Base-by-base conservation (phyloP, 2,329 filamentous ascomycete species). In the Diaporthe longicolla region DNA sequence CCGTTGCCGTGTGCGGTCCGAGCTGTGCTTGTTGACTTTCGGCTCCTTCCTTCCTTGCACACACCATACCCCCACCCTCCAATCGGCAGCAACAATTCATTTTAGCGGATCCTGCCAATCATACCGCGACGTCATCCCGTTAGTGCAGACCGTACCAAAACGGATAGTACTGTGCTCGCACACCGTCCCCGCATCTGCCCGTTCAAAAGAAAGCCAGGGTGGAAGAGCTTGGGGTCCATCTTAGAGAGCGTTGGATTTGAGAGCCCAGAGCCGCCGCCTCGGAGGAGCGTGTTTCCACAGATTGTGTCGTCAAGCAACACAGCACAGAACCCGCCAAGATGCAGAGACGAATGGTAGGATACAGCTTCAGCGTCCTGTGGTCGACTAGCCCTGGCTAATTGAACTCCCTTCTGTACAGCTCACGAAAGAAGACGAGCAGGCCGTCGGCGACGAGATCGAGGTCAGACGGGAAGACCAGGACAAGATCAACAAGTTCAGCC, bases 401-500 rank as follows among this genome's bases (percentile, higher is more conserved):
- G 7, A 43, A 10, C 0, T 37, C 13, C 13, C 24, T 54, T n/a
- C 4, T 45, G 43, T 32, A 32, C 81, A 98, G 97, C 93, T 99
- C 78, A 95, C 94, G 59, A 97, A 95, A 82, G 96, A 98, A 82
- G 96, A 98, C 80, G 97, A 99, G 84, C 93, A 92, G 74, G 88
- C 92, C 26, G 89, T 88, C 70, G 89, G 91, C 76, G 93, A 97
- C 78, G 97, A 99, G 82, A 93, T 95, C 79, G 94, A 98, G 84
- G 97, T 99, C 74, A 94, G 97, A 75, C 93, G 95, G 80, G 95
- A 98, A 83, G 97, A 99, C 82, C 97, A 99, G 84, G 95, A 98
- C 86, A 97, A 97, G 86, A 99, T 99, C 90, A 99, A 99, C 86
- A 93, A 92, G 77, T 99, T 99, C 88, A 98, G 95, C 84, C 92